Conservation (phyloP, 2,329 filamentous ascomycete species). For the Aquanectria penicillioides region DNA sequence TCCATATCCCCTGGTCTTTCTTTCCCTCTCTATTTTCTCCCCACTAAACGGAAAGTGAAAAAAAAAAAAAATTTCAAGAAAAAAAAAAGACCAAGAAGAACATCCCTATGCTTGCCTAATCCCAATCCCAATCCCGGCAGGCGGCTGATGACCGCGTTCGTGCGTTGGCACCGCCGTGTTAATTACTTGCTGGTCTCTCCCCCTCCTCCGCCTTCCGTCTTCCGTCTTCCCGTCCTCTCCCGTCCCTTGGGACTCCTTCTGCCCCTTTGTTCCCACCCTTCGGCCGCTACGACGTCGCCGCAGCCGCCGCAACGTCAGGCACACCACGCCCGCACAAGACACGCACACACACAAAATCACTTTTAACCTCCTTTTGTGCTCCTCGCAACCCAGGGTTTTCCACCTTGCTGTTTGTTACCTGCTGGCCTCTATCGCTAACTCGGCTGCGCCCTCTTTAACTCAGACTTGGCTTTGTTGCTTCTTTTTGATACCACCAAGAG, state of each 20-base stretch:
- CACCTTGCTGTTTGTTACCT: conserved; percentile 8
- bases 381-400: conserved; percentile 1
- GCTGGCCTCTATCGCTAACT: conserved; percentile 7
- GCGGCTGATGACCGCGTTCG: conserved; percentile 22
- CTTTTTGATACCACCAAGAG: conserved; percentile 19
- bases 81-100: background rate
- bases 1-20: background rate
- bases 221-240: conserved; percentile 38
- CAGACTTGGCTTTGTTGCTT: conserved; percentile 13
- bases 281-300: conserved; percentile 36
- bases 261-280: conserved; percentile 40
- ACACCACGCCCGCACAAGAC: conserved; percentile 13
- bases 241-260: conserved; percentile 34
- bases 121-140: conserved; percentile 10
- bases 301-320: conserved; percentile 28
- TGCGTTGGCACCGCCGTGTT: conserved; percentile 22
- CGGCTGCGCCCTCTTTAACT: conserved; percentile 3
- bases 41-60: background rate
- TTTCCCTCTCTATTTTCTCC: no score
- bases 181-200: conserved; percentile 21
- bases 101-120: conserved; percentile 6
- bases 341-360: conserved; percentile 13
- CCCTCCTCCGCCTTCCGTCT: conserved; percentile 38
- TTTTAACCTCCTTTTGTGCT: conserved; percentile 4
- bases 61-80: background rate